These are phyloP conservation scores for Cichorium intybus DNA, from an alignment of 140 eudicot genomes.

Conservation along the genomic window DNA sequence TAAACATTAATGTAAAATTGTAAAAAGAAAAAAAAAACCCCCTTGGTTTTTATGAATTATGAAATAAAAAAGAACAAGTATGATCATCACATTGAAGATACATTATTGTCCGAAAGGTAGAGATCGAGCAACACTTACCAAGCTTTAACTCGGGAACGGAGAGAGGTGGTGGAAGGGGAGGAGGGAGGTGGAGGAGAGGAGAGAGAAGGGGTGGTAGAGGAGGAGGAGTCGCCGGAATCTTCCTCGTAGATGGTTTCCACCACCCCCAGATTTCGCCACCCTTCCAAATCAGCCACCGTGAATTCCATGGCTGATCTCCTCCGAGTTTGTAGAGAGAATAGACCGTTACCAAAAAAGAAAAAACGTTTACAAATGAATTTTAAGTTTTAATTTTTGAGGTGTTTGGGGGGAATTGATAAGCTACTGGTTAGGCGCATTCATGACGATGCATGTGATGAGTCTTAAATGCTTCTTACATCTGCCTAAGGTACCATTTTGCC, in stretches of 20 bases:
- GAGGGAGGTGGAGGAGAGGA: constrained; percentile 40
- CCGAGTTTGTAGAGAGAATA: not conserved
- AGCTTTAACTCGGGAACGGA: constrained; percentile 40
- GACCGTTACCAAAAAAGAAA: not conserved
- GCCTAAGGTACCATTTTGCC: constrained; percentile 20
- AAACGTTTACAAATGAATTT: constrained; percentile 2
- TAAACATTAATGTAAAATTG: not conserved
- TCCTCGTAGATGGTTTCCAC: constrained; percentile 84
- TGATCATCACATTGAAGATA: not conserved
- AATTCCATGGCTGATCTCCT: constrained; percentile 13
- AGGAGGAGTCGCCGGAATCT: constrained; percentile 37
- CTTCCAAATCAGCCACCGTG: constrained; percentile 23
- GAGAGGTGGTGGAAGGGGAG: constrained; percentile 47
- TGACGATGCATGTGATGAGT: constrained; percentile 42
- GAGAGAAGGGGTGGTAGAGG: constrained; percentile 24
- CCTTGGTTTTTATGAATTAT: not conserved
- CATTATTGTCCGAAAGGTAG: not conserved
- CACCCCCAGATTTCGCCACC: constrained; percentile 48
- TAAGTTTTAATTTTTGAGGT: not conserved
- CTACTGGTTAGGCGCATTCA: constrained; percentile 34
- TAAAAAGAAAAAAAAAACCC: not conserved
- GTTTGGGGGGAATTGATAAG: constrained; percentile 23
- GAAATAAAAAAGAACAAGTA: not conserved
- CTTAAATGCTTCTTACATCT: constrained; percentile 40
- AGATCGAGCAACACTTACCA: constrained; percentile 34